Conservation (phyloP, 2,329 filamentous ascomycete species). For the Diaporthe helianthi region DNA sequence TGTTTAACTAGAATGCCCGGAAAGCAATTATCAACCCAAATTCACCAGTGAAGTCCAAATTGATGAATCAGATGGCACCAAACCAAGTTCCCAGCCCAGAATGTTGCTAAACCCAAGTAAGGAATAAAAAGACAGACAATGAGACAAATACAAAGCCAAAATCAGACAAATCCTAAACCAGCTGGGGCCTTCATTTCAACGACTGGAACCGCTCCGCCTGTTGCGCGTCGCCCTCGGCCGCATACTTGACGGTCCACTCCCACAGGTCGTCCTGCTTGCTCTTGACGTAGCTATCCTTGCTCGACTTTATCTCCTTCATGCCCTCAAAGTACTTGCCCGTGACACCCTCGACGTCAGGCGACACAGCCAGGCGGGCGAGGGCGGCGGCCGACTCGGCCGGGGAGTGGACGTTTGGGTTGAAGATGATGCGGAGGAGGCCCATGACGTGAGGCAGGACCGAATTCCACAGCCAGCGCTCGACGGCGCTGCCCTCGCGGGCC, state of each 20-base stretch:
- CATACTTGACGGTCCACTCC: slow-evolving; percentile 52
- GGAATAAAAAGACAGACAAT: too few relatives aligned
- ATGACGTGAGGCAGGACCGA: slow-evolving; percentile 46
- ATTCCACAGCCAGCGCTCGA: slow-evolving; percentile 45
- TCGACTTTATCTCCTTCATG: slow-evolving; percentile 47
- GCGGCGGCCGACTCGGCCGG: slow-evolving; percentile 48
- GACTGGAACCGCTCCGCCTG: slow-evolving; percentile 1
- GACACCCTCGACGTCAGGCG: slow-evolving; percentile 42
- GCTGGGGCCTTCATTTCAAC: slow-evolving; percentile 15
- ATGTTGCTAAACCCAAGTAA: too few relatives aligned
- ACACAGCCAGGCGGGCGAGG: slow-evolving; percentile 50
- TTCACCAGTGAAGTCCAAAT: too few relatives aligned
- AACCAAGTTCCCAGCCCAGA: too few relatives aligned
- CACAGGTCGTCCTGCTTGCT: slow-evolving; percentile 57
- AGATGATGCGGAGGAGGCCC: slow-evolving; percentile 45
- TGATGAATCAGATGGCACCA: too few relatives aligned
- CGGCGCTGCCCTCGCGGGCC: slow-evolving; percentile 42
- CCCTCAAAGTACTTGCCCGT: slow-evolving; percentile 55
- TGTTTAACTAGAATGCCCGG: too few relatives aligned
- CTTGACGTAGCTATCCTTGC: slow-evolving; percentile 51
- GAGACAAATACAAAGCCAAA: too few relatives aligned
- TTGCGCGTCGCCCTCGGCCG: slow-evolving; percentile 38
- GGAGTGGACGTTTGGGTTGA: slow-evolving; percentile 47
- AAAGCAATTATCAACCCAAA: too few relatives aligned
- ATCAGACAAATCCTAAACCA: too few relatives aligned